Conservation (phyloP, 2,329 filamentous ascomycete species). For the Chaetomium sp. region DNA sequence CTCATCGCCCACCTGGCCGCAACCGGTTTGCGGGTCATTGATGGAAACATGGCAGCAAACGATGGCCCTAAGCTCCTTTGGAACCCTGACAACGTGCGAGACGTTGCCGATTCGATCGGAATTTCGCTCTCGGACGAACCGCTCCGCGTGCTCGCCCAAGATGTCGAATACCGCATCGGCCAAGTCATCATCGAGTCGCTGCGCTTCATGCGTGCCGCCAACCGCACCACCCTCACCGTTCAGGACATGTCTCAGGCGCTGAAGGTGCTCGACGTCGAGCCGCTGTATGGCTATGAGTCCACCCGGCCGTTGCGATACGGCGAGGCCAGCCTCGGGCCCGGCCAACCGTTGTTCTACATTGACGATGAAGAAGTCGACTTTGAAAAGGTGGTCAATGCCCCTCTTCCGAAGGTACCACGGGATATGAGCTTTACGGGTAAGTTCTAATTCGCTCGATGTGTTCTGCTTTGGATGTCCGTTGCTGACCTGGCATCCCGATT, state of each 20-base stretch:
- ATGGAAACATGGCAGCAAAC: constrained; percentile 19
- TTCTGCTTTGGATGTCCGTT: not conserved
- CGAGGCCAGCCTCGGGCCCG: constrained; percentile 86
- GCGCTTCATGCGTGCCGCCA: constrained; percentile 90
- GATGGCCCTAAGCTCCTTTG: constrained; percentile 61
- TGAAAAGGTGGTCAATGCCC: constrained; percentile 96
- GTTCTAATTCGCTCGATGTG: constrained; percentile 19
- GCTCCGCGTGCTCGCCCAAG: constrained; percentile 78
- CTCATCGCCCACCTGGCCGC: not conserved
- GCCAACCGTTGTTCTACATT: constrained; percentile 92
- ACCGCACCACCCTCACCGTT: constrained; percentile 79
- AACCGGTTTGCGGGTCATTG: not conserved
- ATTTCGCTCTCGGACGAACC: constrained; percentile 81
- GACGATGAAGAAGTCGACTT: constrained; percentile 99
- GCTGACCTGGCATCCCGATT: constrained; percentile 3
- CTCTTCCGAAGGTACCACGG: constrained; percentile 86
- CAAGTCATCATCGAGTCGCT: constrained; percentile 91
- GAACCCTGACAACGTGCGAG: constrained; percentile 93
- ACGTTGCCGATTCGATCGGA: constrained; percentile 93
- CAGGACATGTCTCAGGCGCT: constrained; percentile 85
- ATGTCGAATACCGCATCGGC: constrained; percentile 90
- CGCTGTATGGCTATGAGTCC: constrained; percentile 92
- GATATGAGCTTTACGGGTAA: constrained; percentile 87
- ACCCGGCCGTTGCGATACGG: constrained; percentile 84
- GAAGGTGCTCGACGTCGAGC: constrained; percentile 82